Conservation (phyloP, 2,329 filamentous ascomycete genomes). For the Alternaria solani region DNA sequence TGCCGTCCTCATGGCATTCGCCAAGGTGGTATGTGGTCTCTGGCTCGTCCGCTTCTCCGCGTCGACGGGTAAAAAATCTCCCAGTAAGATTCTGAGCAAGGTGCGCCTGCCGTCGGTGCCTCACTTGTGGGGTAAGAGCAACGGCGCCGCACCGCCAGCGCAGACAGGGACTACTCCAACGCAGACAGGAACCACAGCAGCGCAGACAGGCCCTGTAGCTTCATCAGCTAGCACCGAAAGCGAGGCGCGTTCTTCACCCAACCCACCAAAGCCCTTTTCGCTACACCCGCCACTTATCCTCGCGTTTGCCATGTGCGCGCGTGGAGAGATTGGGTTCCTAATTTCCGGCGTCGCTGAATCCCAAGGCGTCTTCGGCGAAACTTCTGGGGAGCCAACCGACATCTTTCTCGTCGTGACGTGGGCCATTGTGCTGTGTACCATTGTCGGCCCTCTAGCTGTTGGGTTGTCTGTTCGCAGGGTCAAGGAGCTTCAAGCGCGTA, state of each 20-base stretch:
- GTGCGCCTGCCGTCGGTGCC: slow-evolving; percentile 31
- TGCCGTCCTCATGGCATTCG: slow-evolving; percentile 71
- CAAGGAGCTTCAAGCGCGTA: slow-evolving; percentile 50
- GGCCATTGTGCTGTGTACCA: slow-evolving; percentile 65
- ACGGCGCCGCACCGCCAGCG: not conserved
- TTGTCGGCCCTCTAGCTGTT: slow-evolving; percentile 63
- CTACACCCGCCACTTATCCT: slow-evolving; percentile 73
- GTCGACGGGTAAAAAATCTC: slow-evolving; percentile 15
- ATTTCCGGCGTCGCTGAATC: slow-evolving; percentile 73
- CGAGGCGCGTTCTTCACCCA: slow-evolving; percentile 24
- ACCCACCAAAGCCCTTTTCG: slow-evolving; percentile 62
- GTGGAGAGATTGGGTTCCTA: slow-evolving; percentile 82
- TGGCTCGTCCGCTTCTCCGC: slow-evolving; percentile 51
- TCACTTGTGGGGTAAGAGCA: slow-evolving; percentile 36
- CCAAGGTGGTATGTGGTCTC: slow-evolving; percentile 53
- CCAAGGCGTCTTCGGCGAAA: slow-evolving; percentile 55
- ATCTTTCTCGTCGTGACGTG: slow-evolving; percentile 64
- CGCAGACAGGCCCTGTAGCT: not conserved
- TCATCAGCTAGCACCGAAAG: slow-evolving; percentile 6
- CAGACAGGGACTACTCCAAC: not conserved
- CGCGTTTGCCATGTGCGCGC: slow-evolving; percentile 74
- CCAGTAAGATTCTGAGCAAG: slow-evolving; percentile 17
- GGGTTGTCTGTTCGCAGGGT: slow-evolving; percentile 60
- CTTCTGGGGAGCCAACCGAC: slow-evolving; percentile 47
- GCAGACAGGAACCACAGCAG: not conserved